A percentile compares a stretch with the other conserved stretches of the same genome.
phyloP scores from a whole-genome alignment of 257 asterid species.

The Rubia yunnanensis region DNA sequence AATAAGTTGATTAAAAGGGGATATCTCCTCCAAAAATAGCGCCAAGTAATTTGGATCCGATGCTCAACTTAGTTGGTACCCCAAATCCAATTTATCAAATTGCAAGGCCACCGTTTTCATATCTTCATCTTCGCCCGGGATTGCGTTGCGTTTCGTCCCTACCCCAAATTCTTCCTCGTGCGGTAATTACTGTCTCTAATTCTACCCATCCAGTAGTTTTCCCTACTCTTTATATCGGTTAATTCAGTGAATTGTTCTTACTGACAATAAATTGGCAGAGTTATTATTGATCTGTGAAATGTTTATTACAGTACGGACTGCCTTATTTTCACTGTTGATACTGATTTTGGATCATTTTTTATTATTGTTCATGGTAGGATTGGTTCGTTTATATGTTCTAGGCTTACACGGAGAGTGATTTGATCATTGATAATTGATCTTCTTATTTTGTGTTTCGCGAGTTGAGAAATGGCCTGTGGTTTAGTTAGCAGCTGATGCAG shows the following conservation, averaged over 20 bases:
- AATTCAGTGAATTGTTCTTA: background rate
- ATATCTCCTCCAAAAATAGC: slow-evolving; percentile 26
- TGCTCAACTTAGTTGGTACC: background rate
- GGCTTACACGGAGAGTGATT: background rate
- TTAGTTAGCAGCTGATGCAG: too few species aligned
- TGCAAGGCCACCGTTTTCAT: slow-evolving; percentile 9
- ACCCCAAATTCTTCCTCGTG: background rate
- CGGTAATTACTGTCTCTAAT: background rate
- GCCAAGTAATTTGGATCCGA: slow-evolving; percentile 32
- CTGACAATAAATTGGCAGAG: background rate
- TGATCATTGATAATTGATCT: background rate
- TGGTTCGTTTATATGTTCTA: background rate
- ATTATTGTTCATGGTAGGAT: background rate
- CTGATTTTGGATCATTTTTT: background rate
- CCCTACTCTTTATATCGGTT: background rate
- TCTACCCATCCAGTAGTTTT: background rate
- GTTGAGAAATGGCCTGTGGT: background rate
- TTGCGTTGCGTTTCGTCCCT: background rate
- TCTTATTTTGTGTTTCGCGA: background rate
- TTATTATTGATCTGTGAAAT: background rate
- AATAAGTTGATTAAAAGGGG: background rate
- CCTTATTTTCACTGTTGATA: background rate
- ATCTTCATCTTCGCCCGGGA: background rate
- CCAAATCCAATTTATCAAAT: background rate
- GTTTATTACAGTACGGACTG: too few species aligned